Evolutionary conservation across 2,329 filamentous ascomycete species (phyloP), one percentile per base, ranked within the genome.

Genomic region (Penicillium italicum): DNA sequence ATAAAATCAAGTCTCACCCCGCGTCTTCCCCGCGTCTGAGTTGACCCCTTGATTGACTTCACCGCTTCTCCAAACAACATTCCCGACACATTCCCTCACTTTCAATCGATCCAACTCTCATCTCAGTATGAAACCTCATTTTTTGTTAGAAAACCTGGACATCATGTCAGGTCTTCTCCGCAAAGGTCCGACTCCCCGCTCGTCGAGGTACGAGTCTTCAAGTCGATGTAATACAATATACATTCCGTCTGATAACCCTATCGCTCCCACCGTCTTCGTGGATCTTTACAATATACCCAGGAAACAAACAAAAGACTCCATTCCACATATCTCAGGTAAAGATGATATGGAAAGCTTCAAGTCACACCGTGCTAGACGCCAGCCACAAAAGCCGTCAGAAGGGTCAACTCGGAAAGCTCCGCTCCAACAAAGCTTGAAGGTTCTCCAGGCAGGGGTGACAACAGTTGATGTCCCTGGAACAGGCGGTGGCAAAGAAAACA

Each of bases 401-500:
- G 56, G 54, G 5, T 63, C 65, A 18, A 58, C 67, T 2, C 59
- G 61, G 44, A 75, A 79, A 40, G 74, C 71, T 18, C 81, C 83
- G 3, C 67, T 86, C 48, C 77, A 78, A 34, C 73, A 77, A 37
- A 75, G 70, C 12, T 56, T 65, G 6, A 74, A 68, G 28, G 54
- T 71, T 50, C 56, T 70, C 7, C 80, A 81, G 60, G 76, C 75
- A 44, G 64, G 69, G 8, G 71, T 72, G 5, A 69, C 73, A 38
- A 67, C 69, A 18, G 64, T 72, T 41, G 80, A 85, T 62, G 66
- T 80, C n/a, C 64, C 74, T 56, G 83, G 82, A 24, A 76, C 77
- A 46, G 81, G 81, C 33, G 78, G 77, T 5, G 84, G 84, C 6
- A 87, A 87, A 62, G 84, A 87, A 67, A 87, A 87, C 59, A 65